Base-by-base conservation (phyloP, 805 yeast genomes). In the Saccharomycopsis sp. region DNA sequence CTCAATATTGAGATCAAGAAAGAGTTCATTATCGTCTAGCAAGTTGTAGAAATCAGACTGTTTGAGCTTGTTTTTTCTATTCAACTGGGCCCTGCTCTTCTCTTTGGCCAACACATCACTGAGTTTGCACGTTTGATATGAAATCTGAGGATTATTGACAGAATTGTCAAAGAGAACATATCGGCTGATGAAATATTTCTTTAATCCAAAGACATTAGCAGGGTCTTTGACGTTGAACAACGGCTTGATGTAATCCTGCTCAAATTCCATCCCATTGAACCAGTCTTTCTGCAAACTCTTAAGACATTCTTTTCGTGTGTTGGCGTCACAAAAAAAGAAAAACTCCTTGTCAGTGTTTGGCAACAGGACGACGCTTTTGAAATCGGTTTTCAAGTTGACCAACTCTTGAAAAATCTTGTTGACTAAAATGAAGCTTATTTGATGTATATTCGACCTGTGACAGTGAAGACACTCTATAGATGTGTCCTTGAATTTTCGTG, bases 231-330 rank as follows among this genome's bases (percentile, higher is more conserved):
- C 2, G 34, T 58, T 58, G 46, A 58, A 5, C 4, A 58, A 34
- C 14, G 61, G 58, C 44, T 52, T 58, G 46, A 55, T 52, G 47
- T 54, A 60, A n/a, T 60, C 62, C 16, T 57, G 56, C 24, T 61
- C 63, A 21, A 61, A 44, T n/a, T 61, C 63, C 24, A 58, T 18
- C 1, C 54, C 57, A 41, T 54, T 58, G 60, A 61, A 61, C 40
- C 55, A 18, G 1, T 21, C 47, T 5, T 40, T 7, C 20, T 61
- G 59, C 12, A 58, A 29, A 16, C 53, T 20, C 9, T 50, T 2
- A 34, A 58, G 54, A 37, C 63, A 61, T 21, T 5, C 7, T 14
- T n/a, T 23, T 44, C 16, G 23, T 2, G 4, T 3, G 2, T 24
- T 14, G 23, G 24, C 12, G 9, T 56, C 29, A 46, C 63, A 61